These are phyloP conservation scores for Sideroxylon spinosum DNA, from an alignment of 179 eudicot genomes.

Conservation along the genomic window DNA sequence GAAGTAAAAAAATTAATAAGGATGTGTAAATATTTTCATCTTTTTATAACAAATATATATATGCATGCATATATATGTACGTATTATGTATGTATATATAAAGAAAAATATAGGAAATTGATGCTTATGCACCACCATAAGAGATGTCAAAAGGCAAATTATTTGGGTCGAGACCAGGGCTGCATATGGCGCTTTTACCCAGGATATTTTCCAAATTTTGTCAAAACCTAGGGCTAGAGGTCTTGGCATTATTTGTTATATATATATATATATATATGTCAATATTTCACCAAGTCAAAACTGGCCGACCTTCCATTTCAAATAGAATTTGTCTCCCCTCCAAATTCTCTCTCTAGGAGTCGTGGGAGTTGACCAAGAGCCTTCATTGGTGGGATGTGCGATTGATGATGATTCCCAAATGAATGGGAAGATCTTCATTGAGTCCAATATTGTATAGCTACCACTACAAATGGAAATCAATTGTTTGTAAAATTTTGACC, in stretches of 20 bases:
- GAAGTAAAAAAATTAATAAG: too few relatives aligned
- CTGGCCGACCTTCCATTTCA: slow-evolving; percentile 20
- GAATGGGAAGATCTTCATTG: slow-evolving; percentile 21
- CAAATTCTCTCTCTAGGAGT: not conserved
- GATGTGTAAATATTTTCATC: too few relatives aligned
- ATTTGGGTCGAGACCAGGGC: slow-evolving; percentile 2
- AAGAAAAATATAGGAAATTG: too few relatives aligned
- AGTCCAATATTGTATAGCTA: slow-evolving; percentile 14
- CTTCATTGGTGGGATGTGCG: slow-evolving; percentile 7
- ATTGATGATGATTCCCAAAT: slow-evolving; percentile 19
- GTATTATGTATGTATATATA: too few relatives aligned
- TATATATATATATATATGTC: not conserved
- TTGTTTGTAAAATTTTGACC: slow-evolving; percentile 17
- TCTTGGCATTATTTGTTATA: not conserved
- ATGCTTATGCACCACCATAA: not conserved
- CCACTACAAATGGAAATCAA: slow-evolving; percentile 19
- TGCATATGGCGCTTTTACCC: slow-evolving; percentile 13
- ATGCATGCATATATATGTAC: too few relatives aligned
- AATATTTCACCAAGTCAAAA: slow-evolving; percentile 22
- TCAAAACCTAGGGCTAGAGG: not conserved
- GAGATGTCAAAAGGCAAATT: slow-evolving; percentile 1
- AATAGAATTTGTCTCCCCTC: not conserved
- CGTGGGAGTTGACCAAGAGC: slow-evolving; percentile 7
- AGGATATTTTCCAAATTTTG: slow-evolving; percentile 2
- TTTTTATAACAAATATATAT: too few relatives aligned